These are phyloP conservation scores for Fusarium algeriense DNA, from an alignment of 2,329 filamentous ascomycete species.

Conservation along the genomic window DNA sequence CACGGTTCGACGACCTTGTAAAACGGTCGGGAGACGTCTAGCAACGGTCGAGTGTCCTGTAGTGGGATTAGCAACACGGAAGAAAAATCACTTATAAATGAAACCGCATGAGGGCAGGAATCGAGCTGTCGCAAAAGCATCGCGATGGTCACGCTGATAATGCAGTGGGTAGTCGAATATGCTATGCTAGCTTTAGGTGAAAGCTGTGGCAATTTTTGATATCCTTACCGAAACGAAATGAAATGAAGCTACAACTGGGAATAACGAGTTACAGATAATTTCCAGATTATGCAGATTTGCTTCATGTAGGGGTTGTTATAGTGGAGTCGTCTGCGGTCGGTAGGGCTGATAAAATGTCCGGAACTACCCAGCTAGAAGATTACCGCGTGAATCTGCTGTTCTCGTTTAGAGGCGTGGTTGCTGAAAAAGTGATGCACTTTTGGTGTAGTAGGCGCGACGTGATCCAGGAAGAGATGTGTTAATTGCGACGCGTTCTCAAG, in stretches of 20 bases:
- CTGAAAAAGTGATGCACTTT: background rate
- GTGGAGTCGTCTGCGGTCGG: background rate
- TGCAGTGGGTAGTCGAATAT: background rate
- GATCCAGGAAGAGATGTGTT: background rate
- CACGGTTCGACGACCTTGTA: background rate
- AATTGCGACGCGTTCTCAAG: background rate
- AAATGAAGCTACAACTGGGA: background rate
- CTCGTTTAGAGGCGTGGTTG: background rate
- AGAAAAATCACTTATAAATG: background rate
- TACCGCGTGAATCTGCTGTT: background rate
- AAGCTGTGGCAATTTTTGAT: background rate
- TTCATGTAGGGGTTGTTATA: background rate
- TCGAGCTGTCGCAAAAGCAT: background rate
- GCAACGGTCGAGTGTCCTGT: background rate
- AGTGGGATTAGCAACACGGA: background rate
- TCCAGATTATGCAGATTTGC: background rate
- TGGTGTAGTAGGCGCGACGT: background rate
- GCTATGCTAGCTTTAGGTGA: background rate
- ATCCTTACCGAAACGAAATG: background rate
- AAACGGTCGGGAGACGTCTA: background rate
- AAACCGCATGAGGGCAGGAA: background rate
- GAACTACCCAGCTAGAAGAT: background rate
- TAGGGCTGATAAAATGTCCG: background rate
- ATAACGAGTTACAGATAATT: background rate
- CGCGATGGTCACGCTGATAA: background rate